Base-by-base conservation (phyloP, 2,329 filamentous ascomycete species). In the Nannizziopsis barbatae region DNA sequence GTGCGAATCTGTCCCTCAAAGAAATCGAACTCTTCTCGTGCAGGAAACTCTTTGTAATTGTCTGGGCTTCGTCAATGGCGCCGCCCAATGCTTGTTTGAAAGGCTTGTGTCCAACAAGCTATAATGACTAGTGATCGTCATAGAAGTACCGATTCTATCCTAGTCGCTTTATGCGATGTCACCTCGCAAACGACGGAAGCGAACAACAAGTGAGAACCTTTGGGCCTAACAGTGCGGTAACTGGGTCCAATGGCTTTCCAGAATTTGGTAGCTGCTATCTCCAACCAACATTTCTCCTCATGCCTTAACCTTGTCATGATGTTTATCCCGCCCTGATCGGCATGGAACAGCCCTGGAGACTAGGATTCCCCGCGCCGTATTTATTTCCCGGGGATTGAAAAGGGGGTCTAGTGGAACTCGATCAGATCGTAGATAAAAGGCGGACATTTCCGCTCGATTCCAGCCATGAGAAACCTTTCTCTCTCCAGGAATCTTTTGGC, bases 71-170 rank as follows among this genome's bases (percentile, higher is more conserved):
- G 7, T 10, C n/a, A 22, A 14, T 5, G 18, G 10, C 27, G 33
- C 33, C 14, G n/a, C 37, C 27, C 30, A 47, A 47, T 47, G 44
- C 44, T 47, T 47, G 44, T 15, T 30, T 17, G 15, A 38, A 35
- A 47, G 9, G 44, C 36, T 47, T 47, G 30, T 47, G 11, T 40
- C 15, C 17, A 11, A 33, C 44, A 40, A 47, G 27, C 36, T 20
- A 5, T 30, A 35, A 20, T 31, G 27, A 14, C n/a, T 10, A 33
- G 27, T 33, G 44, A 47, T 47, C 44, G 37, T 33, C 44, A 31
- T 10, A 22, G n/a, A 20, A 5, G 14, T 41, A 14, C 15, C 44
- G 8, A 1, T 47, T 32, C 8, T 17, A 47, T 33, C 44, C 14
- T 47, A 41, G 44, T 27, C 12, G 30, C 37, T 33, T 33, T 5